phyloP scores from a whole-genome alignment of 2,329 filamentous ascomycete species.

The Xylariales sp. region DNA sequence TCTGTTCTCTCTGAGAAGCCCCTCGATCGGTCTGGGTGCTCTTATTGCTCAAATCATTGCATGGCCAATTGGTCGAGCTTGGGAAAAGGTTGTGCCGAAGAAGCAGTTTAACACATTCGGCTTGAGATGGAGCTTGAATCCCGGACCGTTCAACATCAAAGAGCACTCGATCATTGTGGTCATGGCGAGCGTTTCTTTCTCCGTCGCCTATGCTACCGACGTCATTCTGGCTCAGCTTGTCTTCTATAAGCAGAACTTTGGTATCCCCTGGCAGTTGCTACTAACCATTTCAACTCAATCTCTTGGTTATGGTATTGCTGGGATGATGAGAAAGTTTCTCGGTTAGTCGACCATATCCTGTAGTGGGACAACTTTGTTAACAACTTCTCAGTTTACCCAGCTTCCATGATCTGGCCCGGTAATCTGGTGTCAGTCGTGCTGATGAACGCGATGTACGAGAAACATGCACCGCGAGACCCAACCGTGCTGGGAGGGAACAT shows the following conservation, averaged over 20 bases:
- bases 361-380: neutral
- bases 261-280: conserved; percentile 61
- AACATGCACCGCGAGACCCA: conserved; percentile 43
- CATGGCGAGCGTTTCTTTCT: conserved; percentile 69
- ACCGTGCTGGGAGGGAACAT: conserved; percentile 59
- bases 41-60: conserved; percentile 61
- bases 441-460: conserved; percentile 70
- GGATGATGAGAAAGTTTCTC: conserved; percentile 61
- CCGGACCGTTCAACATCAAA: conserved; percentile 66
- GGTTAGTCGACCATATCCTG: conserved; percentile 32
- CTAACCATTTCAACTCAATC: conserved; percentile 65
- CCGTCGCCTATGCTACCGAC: conserved; percentile 67
- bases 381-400: conserved; percentile 48
- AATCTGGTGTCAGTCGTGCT: conserved; percentile 63
- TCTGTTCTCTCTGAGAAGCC: conserved; percentile 57
- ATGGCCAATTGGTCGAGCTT: conserved; percentile 58
- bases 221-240: conserved; percentile 66
- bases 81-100: conserved; percentile 52
- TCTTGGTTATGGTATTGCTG: conserved; percentile 64
- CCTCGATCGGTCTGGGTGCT: conserved; percentile 55
- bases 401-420: conserved; percentile 71
- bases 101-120: conserved; percentile 47
- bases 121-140: conserved; percentile 54
- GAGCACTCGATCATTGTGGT: conserved; percentile 65
- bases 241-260: conserved; percentile 68